These are phyloP conservation scores for Phytopythium cucurbitacearum DNA, from an alignment of 352 stramenopile genomes.

Conservation along the genomic window DNA sequence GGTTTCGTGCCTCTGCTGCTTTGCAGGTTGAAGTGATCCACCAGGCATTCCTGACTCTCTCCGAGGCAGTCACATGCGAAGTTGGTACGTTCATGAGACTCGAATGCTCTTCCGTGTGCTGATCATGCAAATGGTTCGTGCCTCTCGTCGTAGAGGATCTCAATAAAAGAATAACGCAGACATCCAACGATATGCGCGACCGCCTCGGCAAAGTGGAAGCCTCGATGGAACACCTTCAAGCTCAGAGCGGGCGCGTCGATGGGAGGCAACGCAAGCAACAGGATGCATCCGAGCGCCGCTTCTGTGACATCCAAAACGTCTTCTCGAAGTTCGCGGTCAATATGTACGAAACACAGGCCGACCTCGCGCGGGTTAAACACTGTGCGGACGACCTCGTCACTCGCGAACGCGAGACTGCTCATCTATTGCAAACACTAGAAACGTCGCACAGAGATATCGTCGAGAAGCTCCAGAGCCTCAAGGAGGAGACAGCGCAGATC, in stretches of 20 bases:
- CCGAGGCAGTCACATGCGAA: conserved; percentile 52
- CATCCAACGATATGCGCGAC: conserved; percentile 20
- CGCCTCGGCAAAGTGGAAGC: conserved; percentile 30
- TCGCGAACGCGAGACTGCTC: conserved; percentile 36
- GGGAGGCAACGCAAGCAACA: conserved; percentile 35
- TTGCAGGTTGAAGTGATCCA: conserved; percentile 38
- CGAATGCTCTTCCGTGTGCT: not conserved
- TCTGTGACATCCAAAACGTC: conserved; percentile 33
- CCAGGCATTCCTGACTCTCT: conserved; percentile 52
- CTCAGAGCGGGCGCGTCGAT: conserved; percentile 28
- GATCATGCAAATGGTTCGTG: not conserved
- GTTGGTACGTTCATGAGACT: conserved; percentile 17
- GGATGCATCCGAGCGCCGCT: conserved; percentile 30
- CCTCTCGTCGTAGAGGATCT: conserved; percentile 19
- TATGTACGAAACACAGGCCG: conserved; percentile 43
- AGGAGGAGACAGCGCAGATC: conserved; percentile 30
- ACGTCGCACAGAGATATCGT: conserved; percentile 41
- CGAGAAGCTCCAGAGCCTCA: conserved; percentile 34
- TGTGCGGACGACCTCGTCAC: conserved; percentile 36
- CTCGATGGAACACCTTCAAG: conserved; percentile 23
- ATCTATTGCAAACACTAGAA: conserved; percentile 35
- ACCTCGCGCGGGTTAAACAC: conserved; percentile 37
- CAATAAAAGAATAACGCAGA: conserved; percentile 18
- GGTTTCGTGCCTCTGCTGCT: not conserved
- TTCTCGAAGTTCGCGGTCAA: conserved; percentile 47